Evolutionary conservation across 768 basidiomycete genomes (phyloP).

Genomic region (Trametopsis cervina): DNA sequence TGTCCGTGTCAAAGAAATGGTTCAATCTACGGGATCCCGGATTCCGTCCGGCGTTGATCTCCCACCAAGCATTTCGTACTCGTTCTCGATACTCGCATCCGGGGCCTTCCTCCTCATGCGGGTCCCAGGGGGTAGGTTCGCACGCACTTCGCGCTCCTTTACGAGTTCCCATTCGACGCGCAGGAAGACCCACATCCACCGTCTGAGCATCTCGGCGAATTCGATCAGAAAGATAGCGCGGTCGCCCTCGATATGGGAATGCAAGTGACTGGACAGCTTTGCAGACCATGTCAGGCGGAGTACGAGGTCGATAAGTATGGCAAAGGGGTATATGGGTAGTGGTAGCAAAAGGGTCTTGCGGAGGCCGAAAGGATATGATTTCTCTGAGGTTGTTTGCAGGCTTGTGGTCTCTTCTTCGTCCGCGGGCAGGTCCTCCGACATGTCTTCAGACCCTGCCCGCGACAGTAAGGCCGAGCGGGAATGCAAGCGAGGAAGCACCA

Average conservation of each 20-base stretch:
- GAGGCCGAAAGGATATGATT: constrained; percentile 58
- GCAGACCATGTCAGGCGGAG: constrained; percentile 92
- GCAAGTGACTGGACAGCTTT: constrained; percentile 82
- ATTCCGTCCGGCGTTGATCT: not conserved
- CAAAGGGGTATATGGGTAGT: constrained; percentile 76
- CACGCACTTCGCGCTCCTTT: constrained; percentile 32
- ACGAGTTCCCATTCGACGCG: constrained; percentile 96
- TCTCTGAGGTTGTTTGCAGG: not conserved
- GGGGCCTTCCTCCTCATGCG: constrained; percentile 8
- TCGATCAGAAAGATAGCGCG: constrained; percentile 86
- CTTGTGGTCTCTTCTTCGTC: constrained; percentile 3
- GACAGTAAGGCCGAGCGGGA: constrained; percentile 23
- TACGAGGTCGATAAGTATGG: constrained; percentile 76
- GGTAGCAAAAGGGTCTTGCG: constrained; percentile 73
- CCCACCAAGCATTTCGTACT: constrained; percentile 10
- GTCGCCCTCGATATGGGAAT: constrained; percentile 73
- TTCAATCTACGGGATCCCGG: not conserved
- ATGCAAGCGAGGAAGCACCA: constrained; percentile 41
- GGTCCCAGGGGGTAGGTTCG: constrained; percentile 7
- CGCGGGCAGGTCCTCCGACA: not conserved
- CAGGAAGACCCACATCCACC: constrained; percentile 99
- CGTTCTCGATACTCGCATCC: constrained; percentile 8
- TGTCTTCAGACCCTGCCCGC: constrained; percentile 10
- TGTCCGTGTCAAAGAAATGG: no score
- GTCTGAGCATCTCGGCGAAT: constrained; percentile 76